Base-by-base conservation (phyloP, 2,329 filamentous ascomycete species). In the Apiospora saccharicola region DNA sequence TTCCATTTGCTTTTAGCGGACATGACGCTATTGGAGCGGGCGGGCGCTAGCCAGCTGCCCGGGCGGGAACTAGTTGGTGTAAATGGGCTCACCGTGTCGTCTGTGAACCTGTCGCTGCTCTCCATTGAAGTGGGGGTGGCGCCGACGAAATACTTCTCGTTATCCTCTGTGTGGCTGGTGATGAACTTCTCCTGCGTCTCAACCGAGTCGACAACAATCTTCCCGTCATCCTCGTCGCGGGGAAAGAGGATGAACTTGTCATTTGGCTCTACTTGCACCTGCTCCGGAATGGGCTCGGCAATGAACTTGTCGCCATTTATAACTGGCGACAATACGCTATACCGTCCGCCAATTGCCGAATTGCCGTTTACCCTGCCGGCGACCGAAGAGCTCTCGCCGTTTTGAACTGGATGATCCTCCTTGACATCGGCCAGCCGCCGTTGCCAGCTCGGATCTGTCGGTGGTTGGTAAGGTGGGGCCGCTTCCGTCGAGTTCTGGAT, bases 81-180 rank as follows among this genome's bases (percentile, higher is more conserved):
- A 10, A 14, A 64, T 2, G 57, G 34, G 34, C 57, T 64, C 12
- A 34, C 14, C 22, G 30, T n/a, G 57, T 64, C 57, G 34, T 64
- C 57, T 10, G 57, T 22, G 57, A 64, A 64, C 57, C 34, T 64
- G 57, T 64, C 57, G 19, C 34, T 64, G 57, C 30, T 41, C 26
- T 34, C 51, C 34, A 34, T 10, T 34, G 51, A 57, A 14, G 26
- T 34, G 34, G 57, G 57, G 34, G 61, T 71, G 5, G 47, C 51
- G 6, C 61, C 53, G 22, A 71, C 70, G 30, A 68, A 30, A 16
- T 71, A 71, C 61, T 71, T 71, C 13, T 71, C 70, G n/a, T 71
- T 37, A 30, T 30, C 34, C 19, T 61, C 26, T 37, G 34, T 41
- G 19, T 34, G 57, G 19, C 44, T 68, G 5, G 57, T 57, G 57